Base-by-base conservation (phyloP, 2,329 filamentous ascomycete species). In the Phaeomoniella chlamydospora region DNA sequence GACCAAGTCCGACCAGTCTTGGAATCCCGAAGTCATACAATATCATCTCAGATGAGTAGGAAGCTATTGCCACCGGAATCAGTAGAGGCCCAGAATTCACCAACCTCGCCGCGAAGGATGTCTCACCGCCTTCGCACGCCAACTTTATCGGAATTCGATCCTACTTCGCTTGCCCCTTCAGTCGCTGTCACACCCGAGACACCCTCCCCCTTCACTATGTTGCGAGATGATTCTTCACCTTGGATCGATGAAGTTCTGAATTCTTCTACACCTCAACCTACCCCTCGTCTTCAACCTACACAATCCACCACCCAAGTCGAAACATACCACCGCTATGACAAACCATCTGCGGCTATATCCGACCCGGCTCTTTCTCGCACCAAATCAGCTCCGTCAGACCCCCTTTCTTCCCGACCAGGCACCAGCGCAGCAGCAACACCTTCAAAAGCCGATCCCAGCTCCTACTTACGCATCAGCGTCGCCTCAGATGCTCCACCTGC, bases 401-500 rank as follows among this genome's bases (percentile, higher is more conserved):
- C 22, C 22, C 6, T 6, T 26, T 6, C 22, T 9, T n/a, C n/a
- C 22, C 22, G 22, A 9, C 22, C 22, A 9, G 32, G 37, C 40
- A 37, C 38, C 42, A n/a, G n/a, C n/a, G 29, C 31, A 39, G 31
- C 31, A 34, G 13, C 31, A 35, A 4, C 36, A 41, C 4, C 39
- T 46, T 30, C 37, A 38, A 32, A 42, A 34, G n/a, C 40, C 37
- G 22, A 26, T 5, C 36, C 45, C n/a, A 41, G 33, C 30, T 42
- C 45, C 19, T 39, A 45, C 19, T 34, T 35, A 12, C 41, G 37
- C 5, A 34, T 30, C 4, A 34, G 32, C 12, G 35, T 38, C 9
- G 33, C 34, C 2, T 33, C 37, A 12, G 38, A 37, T n/a, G 47
- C 48, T 31, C 33, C 42, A 33, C 36, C 43, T 40, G 45, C 44